These are phyloP conservation scores for Lepidopterella palustris DNA, from an alignment of 495 filamentous ascomycete species.

Conservation along the genomic window DNA sequence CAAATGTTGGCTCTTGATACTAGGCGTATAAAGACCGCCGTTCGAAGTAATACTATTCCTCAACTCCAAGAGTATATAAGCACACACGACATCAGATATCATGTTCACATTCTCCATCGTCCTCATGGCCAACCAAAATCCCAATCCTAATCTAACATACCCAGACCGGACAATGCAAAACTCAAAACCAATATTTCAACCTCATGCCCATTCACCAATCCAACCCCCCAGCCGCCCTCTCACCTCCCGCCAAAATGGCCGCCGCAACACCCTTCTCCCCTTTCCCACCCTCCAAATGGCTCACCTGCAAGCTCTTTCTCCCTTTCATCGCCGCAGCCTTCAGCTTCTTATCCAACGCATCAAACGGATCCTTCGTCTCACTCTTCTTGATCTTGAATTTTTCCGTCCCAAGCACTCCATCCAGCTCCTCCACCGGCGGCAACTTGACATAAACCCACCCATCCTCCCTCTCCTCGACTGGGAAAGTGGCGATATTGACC, in stretches of 20 bases:
- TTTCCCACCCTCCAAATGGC: constrained; percentile 41
- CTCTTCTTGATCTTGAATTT: constrained; percentile 78
- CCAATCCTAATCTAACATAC: not conserved
- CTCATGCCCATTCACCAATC: constrained; percentile 53
- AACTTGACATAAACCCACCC: constrained; percentile 82
- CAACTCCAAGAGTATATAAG: no score
- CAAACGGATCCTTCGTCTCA: constrained; percentile 58
- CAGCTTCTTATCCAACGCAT: constrained; percentile 61
- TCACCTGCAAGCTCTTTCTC: constrained; percentile 47
- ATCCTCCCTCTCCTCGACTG: constrained; percentile 68
- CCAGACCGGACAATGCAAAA: not conserved
- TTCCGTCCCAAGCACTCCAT: constrained; percentile 70
- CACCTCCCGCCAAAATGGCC: constrained; percentile 41
- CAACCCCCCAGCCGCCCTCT: constrained; percentile 48
- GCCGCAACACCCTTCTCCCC: constrained; percentile 43
- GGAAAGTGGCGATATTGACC: constrained; percentile 82
- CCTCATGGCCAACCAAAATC: no score
- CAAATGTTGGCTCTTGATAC: no score
- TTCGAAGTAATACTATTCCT: no score
- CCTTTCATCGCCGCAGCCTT: constrained; percentile 48
- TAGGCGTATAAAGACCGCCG: no score
- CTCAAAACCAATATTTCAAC: no score
- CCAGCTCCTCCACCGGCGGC: constrained; percentile 79
- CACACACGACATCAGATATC: not conserved
- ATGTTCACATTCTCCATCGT: not conserved